Evolutionary conservation across 495 filamentous ascomycete species (phyloP), one percentile per base, ranked within the genome.

Genomic region (Venustampulla echinocandica): DNA sequence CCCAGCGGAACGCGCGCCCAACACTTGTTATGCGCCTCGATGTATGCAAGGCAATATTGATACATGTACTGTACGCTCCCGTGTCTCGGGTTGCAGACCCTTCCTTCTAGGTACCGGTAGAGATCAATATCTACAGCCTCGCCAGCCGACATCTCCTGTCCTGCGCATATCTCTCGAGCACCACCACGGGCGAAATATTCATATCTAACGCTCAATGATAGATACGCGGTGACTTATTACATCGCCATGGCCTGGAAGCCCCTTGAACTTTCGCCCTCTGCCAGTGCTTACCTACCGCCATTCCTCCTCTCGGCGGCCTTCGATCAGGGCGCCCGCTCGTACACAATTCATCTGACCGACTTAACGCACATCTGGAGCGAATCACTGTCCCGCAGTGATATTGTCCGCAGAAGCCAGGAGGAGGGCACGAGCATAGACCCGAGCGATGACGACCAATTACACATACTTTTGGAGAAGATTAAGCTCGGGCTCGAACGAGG

Each of bases 361-460:
- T 75, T 97, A 14, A 83, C 80, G 58, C 71, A 79, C 47, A 63
- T 96, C n/a, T 98, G 92, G 92, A 70, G 70, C 3, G 89, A 95
- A 66, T 66, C 57, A 14, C 64, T 95, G 24, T 68, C 79, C 28
- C 71, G 75, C 22, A 62, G 64, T 38, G 70, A 72, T 1, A 87
- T 97, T 44, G 60, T 84, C 19, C 61, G 70, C 28, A 74, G 83
- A 44, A 85, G 85, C 18, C 64, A 80, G 15, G 67, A 79, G 7
- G 68, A 77, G 50, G 71, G 79, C 28, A 84, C 84, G 4, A 82
- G 81, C 24, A 95, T 98, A 46, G 92, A 98, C 62, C 83, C 92
- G 1, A 82, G 76, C 51, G 84, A 82, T 49, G 56, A 68, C 9
- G 73, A 79, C 20, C 87, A 96, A 54, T 69, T 90, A 50, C 55